Base-by-base conservation (phyloP, 345 rosid species). In the Citrus inodora region DNA sequence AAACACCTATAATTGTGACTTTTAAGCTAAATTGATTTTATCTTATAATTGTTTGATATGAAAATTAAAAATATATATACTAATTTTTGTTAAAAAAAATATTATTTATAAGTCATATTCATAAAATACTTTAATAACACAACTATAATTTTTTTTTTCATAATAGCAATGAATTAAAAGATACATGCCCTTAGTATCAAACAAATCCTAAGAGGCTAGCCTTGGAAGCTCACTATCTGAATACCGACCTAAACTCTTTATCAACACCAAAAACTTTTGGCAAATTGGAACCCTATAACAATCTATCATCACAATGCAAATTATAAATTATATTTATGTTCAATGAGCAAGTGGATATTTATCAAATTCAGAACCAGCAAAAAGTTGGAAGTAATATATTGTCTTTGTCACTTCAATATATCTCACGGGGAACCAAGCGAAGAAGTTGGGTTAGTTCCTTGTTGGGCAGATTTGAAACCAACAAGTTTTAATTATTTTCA, bases 391-490 rank as follows among this genome's bases (percentile, higher is more conserved):
- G 48, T 28, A 11, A 22, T 7, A 30, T 7, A 19, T 75, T 75
- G 78, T 75, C 78, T 30, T 0, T 30, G 17, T 19, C 46, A 2
- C n/a, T 46, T 46, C 27, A 48, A 48, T 28, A 1, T 30, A 2
- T 9, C 25, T 5, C 37, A 70, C 28, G 58, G 70, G 62, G 42
- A 75, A 19, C 60, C 60, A 75, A 42, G 6, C 27, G 19, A 48
- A 40, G 69, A 32, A 63, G 22, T 21, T 24, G 55, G 67, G 38
- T 24, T 60, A 38, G 68, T 61, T 38, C 55, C 38, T 24, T 64
- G 62, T 32, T 75, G 69, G 78, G 78, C n/a, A 75, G 78, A 75
- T 48, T 48, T 19, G 70, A 32, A 75, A 64, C 78, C 78, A 30
- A 32, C 6, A 4, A 14, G 28, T 33, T 33, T 63, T 75, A 32